Evolutionary conservation across 2,329 filamentous ascomycete genomes (phyloP).

Genomic region (Sordariomycetes sp.): DNA sequence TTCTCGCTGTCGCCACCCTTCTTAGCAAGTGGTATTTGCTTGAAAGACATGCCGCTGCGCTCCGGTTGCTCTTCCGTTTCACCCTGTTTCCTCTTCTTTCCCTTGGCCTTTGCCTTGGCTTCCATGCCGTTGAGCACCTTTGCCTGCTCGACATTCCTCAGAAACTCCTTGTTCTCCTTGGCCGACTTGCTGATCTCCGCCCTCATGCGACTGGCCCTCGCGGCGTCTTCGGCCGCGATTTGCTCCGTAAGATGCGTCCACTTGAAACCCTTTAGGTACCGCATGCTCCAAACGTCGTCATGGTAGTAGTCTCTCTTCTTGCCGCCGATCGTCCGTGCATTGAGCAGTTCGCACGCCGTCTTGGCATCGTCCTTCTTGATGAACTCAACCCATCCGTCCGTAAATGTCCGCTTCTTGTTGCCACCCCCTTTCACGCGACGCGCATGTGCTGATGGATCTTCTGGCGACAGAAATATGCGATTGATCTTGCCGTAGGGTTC

Average conservation of each 20-base stretch:
- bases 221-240: slow-evolving; percentile 73
- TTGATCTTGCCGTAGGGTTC: slow-evolving; percentile 67
- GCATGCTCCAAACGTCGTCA: slow-evolving; percentile 79
- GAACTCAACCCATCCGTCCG: slow-evolving; percentile 84
- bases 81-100: slow-evolving; percentile 23
- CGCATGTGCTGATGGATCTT: slow-evolving; percentile 57
- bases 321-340: slow-evolving; percentile 69
- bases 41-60: slow-evolving; percentile 41
- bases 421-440: slow-evolving; percentile 63
- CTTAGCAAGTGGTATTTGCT: slow-evolving; percentile 52
- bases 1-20: slow-evolving; percentile 33
- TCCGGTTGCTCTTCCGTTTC: slow-evolving; percentile 11
- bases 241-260: slow-evolving; percentile 70
- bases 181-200: slow-evolving; percentile 69
- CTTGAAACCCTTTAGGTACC: slow-evolving; percentile 77
- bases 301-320: slow-evolving; percentile 79
- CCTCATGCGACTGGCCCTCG: slow-evolving; percentile 64
- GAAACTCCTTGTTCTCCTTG: slow-evolving; percentile 74
- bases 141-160: slow-evolving; percentile 67
- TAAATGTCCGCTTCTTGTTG: slow-evolving; percentile 75
- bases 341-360: slow-evolving; percentile 64
- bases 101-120: slow-evolving; percentile 37
- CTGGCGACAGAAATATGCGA: slow-evolving; percentile 70
- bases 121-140: slow-evolving; percentile 74
- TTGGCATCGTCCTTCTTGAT: slow-evolving; percentile 68